A percentile compares a stretch with the other conserved stretches of the same genome.
phyloP scores from a whole-genome alignment of 1,284 basidiomycete species.

The Pseudozyma sp. region DNA sequence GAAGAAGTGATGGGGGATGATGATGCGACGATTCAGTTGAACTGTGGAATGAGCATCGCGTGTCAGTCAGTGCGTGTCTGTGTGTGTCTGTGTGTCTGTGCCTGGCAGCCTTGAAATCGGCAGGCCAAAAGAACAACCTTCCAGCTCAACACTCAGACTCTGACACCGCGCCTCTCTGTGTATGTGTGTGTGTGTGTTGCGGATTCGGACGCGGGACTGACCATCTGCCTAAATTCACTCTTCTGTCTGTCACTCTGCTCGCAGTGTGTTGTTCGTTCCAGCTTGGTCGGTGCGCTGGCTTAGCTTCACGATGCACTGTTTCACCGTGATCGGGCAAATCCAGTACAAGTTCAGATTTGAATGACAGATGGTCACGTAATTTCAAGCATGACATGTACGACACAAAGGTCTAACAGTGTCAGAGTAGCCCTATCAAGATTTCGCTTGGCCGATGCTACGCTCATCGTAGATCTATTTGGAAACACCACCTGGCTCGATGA shows the following conservation, averaged over 20 bases:
- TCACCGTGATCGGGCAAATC: conserved; percentile 26
- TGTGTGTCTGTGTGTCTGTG: not conserved
- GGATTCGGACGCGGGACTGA: conserved; percentile 21
- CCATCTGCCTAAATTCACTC: not conserved
- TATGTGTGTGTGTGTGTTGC: not conserved
- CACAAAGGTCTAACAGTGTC: conserved; percentile 8
- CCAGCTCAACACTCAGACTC: conserved; percentile 34
- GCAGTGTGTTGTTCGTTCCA: not conserved
- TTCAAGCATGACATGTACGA: too few relatives aligned
- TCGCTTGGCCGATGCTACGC: not conserved
- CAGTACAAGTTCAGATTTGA: not conserved
- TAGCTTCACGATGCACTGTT: not conserved
- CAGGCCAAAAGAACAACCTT: conserved; percentile 14
- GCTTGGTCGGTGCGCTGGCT: conserved; percentile 45
- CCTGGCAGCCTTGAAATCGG: too few relatives aligned
- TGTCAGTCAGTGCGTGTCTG: conserved; percentile 12
- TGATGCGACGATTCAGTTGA: conserved; percentile 7
- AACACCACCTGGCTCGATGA: not conserved
- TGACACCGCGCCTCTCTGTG: conserved; percentile 3
- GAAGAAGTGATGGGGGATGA: conserved; percentile 2
- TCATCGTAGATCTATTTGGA: not conserved
- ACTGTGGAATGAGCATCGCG: conserved; percentile 16
- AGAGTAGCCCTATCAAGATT: not conserved
- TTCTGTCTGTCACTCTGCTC: not conserved
- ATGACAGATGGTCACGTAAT: conserved; percentile 27